Percentiles rank a stretch among this genome's conserved stretches.
phyloP scores from a whole-genome alignment of 495 filamentous ascomycete species.

The Aspergillus heteromorphus region DNA sequence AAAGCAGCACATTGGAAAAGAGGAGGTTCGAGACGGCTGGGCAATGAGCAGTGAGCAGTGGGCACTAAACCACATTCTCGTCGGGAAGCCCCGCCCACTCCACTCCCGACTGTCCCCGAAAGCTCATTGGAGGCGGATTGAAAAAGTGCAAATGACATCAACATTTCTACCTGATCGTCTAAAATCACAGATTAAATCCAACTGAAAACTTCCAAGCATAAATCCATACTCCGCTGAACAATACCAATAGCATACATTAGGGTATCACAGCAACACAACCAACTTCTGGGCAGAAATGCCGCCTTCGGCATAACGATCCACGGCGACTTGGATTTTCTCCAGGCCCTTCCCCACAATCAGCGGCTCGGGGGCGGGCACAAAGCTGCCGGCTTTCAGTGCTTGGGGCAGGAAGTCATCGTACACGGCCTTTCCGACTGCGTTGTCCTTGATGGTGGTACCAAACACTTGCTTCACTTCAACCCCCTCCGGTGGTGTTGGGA shows the following conservation, averaged over 20 bases:
- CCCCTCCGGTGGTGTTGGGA: conserved; percentile 4
- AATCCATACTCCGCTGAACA: no score
- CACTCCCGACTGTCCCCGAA: no score
- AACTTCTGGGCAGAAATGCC: conserved; percentile 39
- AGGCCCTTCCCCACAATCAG: conserved; percentile 36
- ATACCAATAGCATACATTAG: no score
- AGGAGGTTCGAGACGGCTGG: background rate
- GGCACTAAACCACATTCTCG: background rate
- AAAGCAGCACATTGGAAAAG: background rate
- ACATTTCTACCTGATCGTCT: no score
- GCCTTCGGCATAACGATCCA: conserved; percentile 30
- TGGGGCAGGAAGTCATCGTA: conserved; percentile 35
- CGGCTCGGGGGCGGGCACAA: conserved; percentile 25
- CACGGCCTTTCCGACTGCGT: conserved; percentile 31
- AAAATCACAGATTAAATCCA: no score
- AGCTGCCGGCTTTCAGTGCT: conserved; percentile 23
- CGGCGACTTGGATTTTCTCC: conserved; percentile 34
- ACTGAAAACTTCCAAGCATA: no score
- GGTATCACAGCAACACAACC: conserved; percentile 26
- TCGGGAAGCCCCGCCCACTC: background rate
- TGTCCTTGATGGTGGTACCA: conserved; percentile 15
- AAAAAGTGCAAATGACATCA: no score
- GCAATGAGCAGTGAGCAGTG: background rate
- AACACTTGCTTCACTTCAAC: conserved; percentile 14
- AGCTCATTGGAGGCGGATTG: no score